These are phyloP conservation scores for Xylaria curta DNA, from an alignment of 495 filamentous ascomycete genomes.

Conservation along the genomic window DNA sequence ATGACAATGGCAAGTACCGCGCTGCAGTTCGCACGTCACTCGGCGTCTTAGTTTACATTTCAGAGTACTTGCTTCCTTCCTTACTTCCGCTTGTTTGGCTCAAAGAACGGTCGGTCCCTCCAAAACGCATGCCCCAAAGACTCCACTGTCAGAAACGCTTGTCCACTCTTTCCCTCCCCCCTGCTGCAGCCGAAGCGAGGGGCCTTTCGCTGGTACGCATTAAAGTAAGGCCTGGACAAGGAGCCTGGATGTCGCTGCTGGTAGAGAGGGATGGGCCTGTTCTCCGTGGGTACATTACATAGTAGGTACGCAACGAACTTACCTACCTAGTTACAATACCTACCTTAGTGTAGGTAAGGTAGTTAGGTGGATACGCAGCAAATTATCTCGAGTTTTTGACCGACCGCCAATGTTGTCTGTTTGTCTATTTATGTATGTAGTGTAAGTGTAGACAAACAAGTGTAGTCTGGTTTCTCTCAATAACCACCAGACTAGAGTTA, in stretches of 20 bases:
- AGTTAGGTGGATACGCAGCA: constrained; percentile 10
- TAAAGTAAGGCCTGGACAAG: background rate
- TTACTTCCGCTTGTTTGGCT: background rate
- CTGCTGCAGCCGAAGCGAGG: constrained; percentile 21
- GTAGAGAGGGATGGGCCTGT: no score
- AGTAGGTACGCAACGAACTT: no score
- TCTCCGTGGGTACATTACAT: no score
- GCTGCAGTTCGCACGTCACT: constrained; percentile 19
- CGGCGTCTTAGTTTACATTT: background rate
- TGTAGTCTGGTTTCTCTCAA: no score
- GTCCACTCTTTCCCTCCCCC: background rate
- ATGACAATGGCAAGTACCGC: constrained; percentile 2
- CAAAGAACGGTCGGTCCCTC: background rate
- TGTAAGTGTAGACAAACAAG: background rate
- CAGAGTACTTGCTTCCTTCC: background rate
- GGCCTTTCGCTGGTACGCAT: background rate
- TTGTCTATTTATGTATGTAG: background rate
- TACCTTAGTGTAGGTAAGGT: background rate
- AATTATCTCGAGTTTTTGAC: background rate
- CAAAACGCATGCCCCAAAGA: background rate
- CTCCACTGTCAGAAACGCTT: constrained; percentile 8
- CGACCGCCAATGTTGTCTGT: background rate
- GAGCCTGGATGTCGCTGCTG: background rate
- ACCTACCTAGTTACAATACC: no score
- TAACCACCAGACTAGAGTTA: background rate